Base-by-base conservation (phyloP, 352 stramenopile genomes). In the Phytophthora ramorum region DNA sequence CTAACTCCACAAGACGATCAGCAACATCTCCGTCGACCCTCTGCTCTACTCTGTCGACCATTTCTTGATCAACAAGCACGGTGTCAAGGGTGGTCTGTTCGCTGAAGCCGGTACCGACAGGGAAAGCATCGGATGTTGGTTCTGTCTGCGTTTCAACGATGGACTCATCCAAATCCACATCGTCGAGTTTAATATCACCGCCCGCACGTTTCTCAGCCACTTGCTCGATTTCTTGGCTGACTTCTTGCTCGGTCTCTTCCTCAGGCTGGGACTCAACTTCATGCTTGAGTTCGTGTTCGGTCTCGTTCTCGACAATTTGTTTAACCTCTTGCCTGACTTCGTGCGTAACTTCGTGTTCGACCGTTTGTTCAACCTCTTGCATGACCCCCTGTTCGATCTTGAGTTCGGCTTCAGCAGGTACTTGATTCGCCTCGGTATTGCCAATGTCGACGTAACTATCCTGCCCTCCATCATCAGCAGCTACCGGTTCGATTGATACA, bases 1-100 rank as follows among this genome's bases (percentile, higher is more conserved):
- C 19, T 28, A 64, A 45, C 37, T 73, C 51, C 10, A 54, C 34
- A n/a, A 69, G 24, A 24, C 35, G 45, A 22, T 41, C 47, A 9
- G 7, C 43, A 12, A 20, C 28, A 4, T 34, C 7, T 34, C 28
- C 28, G 12, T 34, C 12, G 45, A 9, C 7, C 5, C 44, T 16
- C 34, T 40, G 26, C 10, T 32, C 49, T 49, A 32, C n/a, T 26
- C 50, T 19, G 40, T 51, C 51, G 7, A 43, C 47, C 16, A 34
- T n/a, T 14, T 62, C 41, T 61, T 50, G 47, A 7, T 46, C 20
- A 40, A 38, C 3, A 28, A 19, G 16, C 14, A 37, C 45, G 20
- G 14, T 2, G 26, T 45, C 35, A 26, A 53, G 8, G 2, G 17
- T 26, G 41, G 41, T 7, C 13, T 64, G 37, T 14, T 71, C 48